phyloP scores from a whole-genome alignment of 192 early-diverging fungal species.

The Glomus cerebriforme region DNA sequence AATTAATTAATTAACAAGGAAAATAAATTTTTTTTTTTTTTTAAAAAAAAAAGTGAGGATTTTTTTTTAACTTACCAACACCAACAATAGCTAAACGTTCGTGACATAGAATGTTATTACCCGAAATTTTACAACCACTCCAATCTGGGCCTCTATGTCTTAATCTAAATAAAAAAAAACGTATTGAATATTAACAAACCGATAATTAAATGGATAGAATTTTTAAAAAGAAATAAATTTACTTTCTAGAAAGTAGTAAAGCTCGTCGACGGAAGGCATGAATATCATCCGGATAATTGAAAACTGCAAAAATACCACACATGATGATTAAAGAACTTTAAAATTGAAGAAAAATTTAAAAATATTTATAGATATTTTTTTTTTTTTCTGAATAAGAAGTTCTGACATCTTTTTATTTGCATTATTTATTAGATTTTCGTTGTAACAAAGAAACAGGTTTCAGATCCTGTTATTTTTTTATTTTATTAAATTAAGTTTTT shows the following conservation, averaged over 20 bases:
- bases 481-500: too few species aligned
- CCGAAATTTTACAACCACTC: slow-evolving; percentile 82
- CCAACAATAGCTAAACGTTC: slow-evolving; percentile 99
- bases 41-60: too few species aligned
- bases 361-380: background rate
- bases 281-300: slow-evolving; percentile 81
- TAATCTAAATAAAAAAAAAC: slow-evolving; percentile 56
- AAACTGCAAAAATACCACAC: slow-evolving; percentile 98
- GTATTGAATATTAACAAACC: too few species aligned
- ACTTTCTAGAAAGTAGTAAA: slow-evolving; percentile 86
- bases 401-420: too few species aligned
- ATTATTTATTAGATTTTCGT: too few species aligned
- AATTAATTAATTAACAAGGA: background rate
- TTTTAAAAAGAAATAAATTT: slow-evolving; percentile 33
- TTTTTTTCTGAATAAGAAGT: too few species aligned
- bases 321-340: slow-evolving; percentile 47
- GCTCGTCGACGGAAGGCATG: slow-evolving; percentile 80
- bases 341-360: background rate
- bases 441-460: too few species aligned
- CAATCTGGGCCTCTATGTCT: slow-evolving; percentile 99
- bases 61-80: slow-evolving; percentile 68
- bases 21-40: background rate
- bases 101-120: slow-evolving; percentile 91
- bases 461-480: too few species aligned
- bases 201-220: background rate